Evolutionary conservation across 345 rosid species (phyloP).

Genomic region (Eucalyptus regnans): DNA sequence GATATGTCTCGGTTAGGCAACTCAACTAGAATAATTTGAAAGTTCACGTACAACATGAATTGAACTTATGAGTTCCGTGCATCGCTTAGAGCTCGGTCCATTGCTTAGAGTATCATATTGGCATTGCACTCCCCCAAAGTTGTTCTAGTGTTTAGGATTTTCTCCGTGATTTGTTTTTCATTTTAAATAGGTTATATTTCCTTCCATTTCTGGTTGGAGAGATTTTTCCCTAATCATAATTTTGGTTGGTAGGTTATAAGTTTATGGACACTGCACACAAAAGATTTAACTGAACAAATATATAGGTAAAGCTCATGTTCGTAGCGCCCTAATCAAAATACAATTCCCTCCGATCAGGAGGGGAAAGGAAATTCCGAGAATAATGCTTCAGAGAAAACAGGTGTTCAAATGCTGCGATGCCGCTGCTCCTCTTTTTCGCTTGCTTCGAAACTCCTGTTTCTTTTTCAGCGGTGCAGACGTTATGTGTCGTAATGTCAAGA

Average conservation of each 20-base stretch:
- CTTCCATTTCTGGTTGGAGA: background rate
- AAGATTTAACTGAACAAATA: background rate
- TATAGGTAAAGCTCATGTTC: background rate
- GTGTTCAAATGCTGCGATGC: background rate
- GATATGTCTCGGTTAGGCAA: background rate
- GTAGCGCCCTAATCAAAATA: no score
- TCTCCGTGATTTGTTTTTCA: background rate
- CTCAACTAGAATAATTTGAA: no score
- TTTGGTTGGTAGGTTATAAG: background rate
- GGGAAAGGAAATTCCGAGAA: no score
- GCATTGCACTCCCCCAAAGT: background rate
- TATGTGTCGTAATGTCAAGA: background rate
- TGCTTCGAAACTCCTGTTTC: background rate
- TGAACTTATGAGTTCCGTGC: background rate
- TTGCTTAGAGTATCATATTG: background rate
- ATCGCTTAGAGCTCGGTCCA: background rate
- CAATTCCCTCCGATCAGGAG: no score
- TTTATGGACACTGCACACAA: background rate
- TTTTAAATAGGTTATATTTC: background rate
- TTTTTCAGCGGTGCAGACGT: background rate
- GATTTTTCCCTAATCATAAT: background rate
- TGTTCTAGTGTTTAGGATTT: background rate
- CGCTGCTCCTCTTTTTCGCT: background rate
- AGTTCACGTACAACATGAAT: background rate
- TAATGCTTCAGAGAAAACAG: background rate